Base-by-base conservation (phyloP, 352 stramenopile genomes). In the Pythium diclinum region DNA sequence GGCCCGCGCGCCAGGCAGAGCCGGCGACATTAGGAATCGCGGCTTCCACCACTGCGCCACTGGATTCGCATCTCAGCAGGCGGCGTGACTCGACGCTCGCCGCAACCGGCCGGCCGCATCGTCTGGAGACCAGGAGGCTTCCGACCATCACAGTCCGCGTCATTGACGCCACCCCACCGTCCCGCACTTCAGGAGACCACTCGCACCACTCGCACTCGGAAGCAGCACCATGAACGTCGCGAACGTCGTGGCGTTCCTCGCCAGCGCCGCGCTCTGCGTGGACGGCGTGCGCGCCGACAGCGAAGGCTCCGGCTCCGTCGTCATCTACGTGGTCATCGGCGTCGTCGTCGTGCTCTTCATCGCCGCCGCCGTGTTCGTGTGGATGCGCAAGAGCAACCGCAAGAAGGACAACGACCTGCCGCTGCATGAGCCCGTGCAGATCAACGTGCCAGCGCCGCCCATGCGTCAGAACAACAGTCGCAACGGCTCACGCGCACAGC, bases 301-400 rank as follows among this genome's bases (percentile, higher is more conserved):
- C 51, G 32, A 58, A 54, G 47, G 63, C 44, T 66, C 67, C 36
- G 75, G 71, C 19, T 79, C 76, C 6, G 79, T 67, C 34, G 70
- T 87, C 67, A 73, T 88, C 57, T 86, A 81, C 68, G 76, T 88
- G 54, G 78, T 85, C 42, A 69, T 87, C 23, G 76, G 73, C 25
- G 70, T 88, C 9, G 69, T 86, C 34, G 68, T 79, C 21, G 47
- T 80, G 46, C 76, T 90, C 21, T 77, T 87, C 48, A 55, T 83
- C 21, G 68, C 79, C 25, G 71, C 73, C 14, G 76, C 70, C 19
- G 72, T 75, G 30, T 88, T 87, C 63, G 72, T 85, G 32, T 88
- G 75, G 69, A 77, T 74, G 53, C 74, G 80, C 38, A 73, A 73
- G 10, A 75, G 76, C 58, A 30, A 23, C 28, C 52, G 56, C 48